Base-by-base conservation (phyloP, 352 stramenopile species). In the Globisporangium cederbergense region DNA sequence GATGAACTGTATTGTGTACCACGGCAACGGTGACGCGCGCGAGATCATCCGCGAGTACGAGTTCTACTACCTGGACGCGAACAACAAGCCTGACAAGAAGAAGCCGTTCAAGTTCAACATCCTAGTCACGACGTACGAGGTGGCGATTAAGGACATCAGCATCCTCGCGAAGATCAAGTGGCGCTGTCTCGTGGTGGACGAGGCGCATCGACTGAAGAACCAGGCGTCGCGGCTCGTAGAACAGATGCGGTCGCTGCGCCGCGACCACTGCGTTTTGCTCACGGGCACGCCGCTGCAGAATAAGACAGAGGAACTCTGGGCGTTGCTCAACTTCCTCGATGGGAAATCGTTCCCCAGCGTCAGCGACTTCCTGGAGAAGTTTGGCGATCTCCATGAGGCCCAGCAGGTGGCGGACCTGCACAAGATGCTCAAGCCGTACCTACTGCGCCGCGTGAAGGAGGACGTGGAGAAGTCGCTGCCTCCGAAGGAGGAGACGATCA, bases 251-350 rank as follows among this genome's bases (percentile, higher is more conserved):
- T 91, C 80, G 20, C 62, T 96, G 22, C 84, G 75, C 36, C 81
- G 88, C 3, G 86, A 93, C 42, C 88, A 95, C 59, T 95, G 87
- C 45, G 84, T 96, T 30, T 68, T 97, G 52, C 75, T 97, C 0
- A 97, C 89, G 4, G 89, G 89, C 8, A 97, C 89, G 43, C 89
- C 89, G 42, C 59, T 97, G 8, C 88, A 96, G 61, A 99, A 99
- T 83, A 99, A 99, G 72, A 99, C 98, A 4, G 86, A 98, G 67
- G 98, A 99, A 74, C 75, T 99, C n/a, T 99, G 97, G 97, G 93
- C 97, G 3, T 77, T 99, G 34, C 78, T 99, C 1, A 98, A 99
- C 74, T 99, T 99, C 49, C 89, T 99, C 36, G 96, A 99, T 49
- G 77, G 67, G 13, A 81, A 90, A 36, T 94, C 83, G 16, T 99